phyloP scores from a whole-genome alignment of 495 filamentous ascomycete species.

The Achaetomiella virescens region DNA sequence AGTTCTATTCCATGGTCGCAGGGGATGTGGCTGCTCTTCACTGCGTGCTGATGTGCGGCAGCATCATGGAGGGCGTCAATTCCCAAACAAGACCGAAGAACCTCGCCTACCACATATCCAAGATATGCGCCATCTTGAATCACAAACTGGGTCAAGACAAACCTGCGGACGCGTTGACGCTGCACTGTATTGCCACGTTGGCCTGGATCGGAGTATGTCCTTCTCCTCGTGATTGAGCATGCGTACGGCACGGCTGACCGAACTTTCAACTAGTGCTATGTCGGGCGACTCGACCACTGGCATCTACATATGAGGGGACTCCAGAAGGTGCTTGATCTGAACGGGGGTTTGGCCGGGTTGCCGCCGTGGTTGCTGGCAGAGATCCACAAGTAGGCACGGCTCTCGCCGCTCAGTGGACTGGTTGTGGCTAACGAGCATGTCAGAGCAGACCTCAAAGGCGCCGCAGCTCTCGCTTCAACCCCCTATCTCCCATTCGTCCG shows the following conservation, averaged over 20 bases:
- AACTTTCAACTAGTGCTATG: conserved; percentile 14
- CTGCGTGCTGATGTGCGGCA: conserved; percentile 26
- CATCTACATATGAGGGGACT: conserved; percentile 29
- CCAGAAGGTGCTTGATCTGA: conserved; percentile 22
- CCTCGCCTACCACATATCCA: conserved; percentile 26
- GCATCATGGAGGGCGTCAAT: conserved; percentile 14
- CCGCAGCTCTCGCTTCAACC: conserved; percentile 18
- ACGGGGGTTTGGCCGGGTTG: conserved; percentile 15
- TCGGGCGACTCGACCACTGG: conserved; percentile 29
- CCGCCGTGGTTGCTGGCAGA: conserved; percentile 15
- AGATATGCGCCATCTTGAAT: conserved; percentile 26
- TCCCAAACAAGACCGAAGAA: conserved; percentile 12
- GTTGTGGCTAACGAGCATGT: not conserved
- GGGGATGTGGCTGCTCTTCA: conserved; percentile 19
- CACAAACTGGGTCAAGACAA: conserved; percentile 19
- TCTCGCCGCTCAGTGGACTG: not conserved
- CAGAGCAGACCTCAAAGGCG: conserved; percentile 27
- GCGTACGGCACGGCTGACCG: not conserved
- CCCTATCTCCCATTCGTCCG: conserved; percentile 23
- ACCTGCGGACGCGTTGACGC: conserved; percentile 15
- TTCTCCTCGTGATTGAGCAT: not conserved
- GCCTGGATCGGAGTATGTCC: conserved; percentile 24
- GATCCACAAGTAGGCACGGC: conserved; percentile 19
- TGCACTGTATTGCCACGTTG: conserved; percentile 25
- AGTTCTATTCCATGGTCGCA: conserved; percentile 18